A percentile compares a stretch with the other conserved stretches of the same genome.
Evolutionary conservation across 2,329 filamentous ascomycete species (phyloP).

Genomic region (Canariomyces notabilis): DNA sequence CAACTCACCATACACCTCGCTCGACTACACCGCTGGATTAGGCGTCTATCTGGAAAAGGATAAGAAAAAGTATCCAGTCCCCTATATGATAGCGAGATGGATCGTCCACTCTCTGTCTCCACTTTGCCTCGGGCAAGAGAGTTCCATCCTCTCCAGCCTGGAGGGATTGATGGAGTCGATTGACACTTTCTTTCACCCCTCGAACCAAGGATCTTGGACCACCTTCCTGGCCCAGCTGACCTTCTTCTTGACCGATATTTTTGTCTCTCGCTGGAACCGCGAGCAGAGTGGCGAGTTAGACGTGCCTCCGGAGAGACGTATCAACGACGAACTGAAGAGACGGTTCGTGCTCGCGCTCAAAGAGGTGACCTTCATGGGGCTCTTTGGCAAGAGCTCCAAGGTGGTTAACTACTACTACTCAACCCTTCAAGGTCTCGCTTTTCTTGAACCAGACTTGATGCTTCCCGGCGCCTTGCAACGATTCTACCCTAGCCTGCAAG

Average conservation of each 20-base stretch:
- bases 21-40: constrained; percentile 79
- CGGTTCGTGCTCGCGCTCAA: constrained; percentile 85
- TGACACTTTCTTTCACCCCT: constrained; percentile 98
- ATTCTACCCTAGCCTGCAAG: constrained; percentile 95
- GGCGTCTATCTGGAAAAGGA: constrained; percentile 88
- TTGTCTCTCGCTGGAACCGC: constrained; percentile 95
- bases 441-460: constrained; percentile 84
- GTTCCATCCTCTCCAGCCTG: constrained; percentile 76
- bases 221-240: constrained; percentile 84
- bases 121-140: constrained; percentile 66
- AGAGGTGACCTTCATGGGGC: constrained; percentile 96
- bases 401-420: constrained; percentile 89
- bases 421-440: constrained; percentile 82
- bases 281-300: constrained; percentile 91
- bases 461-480: constrained; percentile 88
- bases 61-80: constrained; percentile 83
- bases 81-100: constrained; percentile 89
- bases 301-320: constrained; percentile 69
- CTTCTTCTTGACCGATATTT: constrained; percentile 90
- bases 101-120: constrained; percentile 92
- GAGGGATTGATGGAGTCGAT: constrained; percentile 91
- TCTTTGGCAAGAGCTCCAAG: constrained; percentile 91
- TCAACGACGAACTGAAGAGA: constrained; percentile 75
- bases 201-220: constrained; percentile 90
- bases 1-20: constrained; percentile 81